Evolutionary conservation across 179 eudicot genomes (phyloP), one percentile per base, ranked within the genome.

Genomic region (Silene coronaria): DNA sequence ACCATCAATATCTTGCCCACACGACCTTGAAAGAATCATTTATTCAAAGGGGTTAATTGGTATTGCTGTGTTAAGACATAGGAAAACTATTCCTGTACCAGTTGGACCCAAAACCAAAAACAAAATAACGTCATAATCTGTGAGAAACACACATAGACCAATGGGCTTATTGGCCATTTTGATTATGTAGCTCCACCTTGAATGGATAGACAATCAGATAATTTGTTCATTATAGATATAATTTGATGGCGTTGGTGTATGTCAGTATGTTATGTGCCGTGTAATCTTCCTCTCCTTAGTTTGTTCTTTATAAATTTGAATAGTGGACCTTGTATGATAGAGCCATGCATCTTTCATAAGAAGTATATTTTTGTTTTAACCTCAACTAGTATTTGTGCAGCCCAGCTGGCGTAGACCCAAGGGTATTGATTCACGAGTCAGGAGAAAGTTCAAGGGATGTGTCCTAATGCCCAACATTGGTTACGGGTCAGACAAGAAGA

Each of bases 401-500:
- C 22, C 71, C 76, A 87, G 63, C 84, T 85, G 89, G 88, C 89
- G 89, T 21, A 84, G 91, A 79, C 90, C 92, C 10, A 87, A 87
- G 90, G 90, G 90, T 87, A 87, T 86, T 80, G 90, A 87, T 72
- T 87, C 89, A 28, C 76, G 86, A 42, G 89, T 86, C 14, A 86
- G 91, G 88, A 83, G 93, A 70, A 86, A 89, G 86, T 87, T 86
- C 71, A 89, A 89, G 70, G 93, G 90, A 74, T 64, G 70, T 48
- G 75, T 71, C 26, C 74, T 86, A 61, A 84, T 89, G 92, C 92
- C 90, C 60, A 87, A 89, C 81, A 89, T 89, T 71, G 90, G 92
- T 70, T 89, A 87, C 58, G 89, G 89, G 4, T 87, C 90, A 22
- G 90, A 89, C 86, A 89, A 87, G 85, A 89, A 85, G 78, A 89